phyloP scores from a whole-genome alignment of 805 yeast genomes.

The Myxozyma neotropica region DNA sequence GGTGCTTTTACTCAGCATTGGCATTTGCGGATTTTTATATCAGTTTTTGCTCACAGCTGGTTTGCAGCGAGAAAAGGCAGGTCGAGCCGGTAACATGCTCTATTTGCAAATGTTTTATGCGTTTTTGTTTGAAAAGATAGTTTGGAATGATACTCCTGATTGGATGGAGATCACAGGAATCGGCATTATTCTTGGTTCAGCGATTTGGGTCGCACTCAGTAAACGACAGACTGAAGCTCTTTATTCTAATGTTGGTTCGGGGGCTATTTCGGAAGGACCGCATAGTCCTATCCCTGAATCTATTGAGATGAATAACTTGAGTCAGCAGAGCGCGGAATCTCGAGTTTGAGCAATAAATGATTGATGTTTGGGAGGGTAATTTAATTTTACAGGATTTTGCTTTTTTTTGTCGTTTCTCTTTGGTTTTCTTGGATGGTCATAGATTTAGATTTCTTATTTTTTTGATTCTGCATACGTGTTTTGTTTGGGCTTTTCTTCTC shows the following conservation, averaged over 20 bases:
- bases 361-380: not conserved
- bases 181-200: slow-evolving; percentile 64
- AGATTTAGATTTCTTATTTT: too few relatives aligned
- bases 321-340: not conserved
- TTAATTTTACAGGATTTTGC: not conserved
- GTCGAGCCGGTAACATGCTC: slow-evolving; percentile 71
- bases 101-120: slow-evolving; percentile 82
- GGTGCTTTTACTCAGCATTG: slow-evolving; percentile 62
- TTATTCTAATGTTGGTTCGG: slow-evolving; percentile 29
- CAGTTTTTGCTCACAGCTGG: slow-evolving; percentile 82
- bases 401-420: too few relatives aligned
- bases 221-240: slow-evolving; percentile 40
- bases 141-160: slow-evolving; percentile 77
- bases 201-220: slow-evolving; percentile 58
- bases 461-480: too few relatives aligned
- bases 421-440: too few relatives aligned
- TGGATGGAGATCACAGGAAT: slow-evolving; percentile 71
- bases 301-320: slow-evolving; percentile 10
- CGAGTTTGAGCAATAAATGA: not conserved
- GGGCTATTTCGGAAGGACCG: slow-evolving; percentile 13
- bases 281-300: slow-evolving; percentile 8
- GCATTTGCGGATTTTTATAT: slow-evolving; percentile 78
- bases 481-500: too few relatives aligned
- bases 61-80: slow-evolving; percentile 76
- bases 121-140: slow-evolving; percentile 66